Percentiles rank a stretch among this genome's conserved stretches.
These are phyloP conservation scores for Hyphodiscus hymeniophilus DNA, from an alignment of 495 filamentous ascomycete species.

Conservation along the genomic window DNA sequence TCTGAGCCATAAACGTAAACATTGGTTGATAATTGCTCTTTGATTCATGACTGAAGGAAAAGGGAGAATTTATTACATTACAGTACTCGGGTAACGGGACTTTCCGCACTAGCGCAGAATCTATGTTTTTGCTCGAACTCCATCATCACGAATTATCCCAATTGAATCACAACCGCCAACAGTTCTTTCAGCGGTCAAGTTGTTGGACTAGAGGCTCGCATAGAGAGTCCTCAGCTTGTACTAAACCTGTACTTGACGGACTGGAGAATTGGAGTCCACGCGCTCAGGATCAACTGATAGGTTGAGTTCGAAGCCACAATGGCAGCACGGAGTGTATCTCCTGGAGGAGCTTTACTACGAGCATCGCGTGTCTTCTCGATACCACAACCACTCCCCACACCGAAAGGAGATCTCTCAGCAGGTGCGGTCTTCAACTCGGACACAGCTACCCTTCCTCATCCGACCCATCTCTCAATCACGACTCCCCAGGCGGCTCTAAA, in stretches of 20 bases:
- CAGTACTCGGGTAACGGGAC: neutral
- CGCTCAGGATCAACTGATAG: no score
- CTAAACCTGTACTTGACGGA: no score
- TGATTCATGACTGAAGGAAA: no score
- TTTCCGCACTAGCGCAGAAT: neutral
- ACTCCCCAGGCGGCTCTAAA: conserved; percentile 66
- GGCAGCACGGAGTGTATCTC: conserved; percentile 33
- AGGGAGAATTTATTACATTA: no score
- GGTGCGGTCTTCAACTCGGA: conserved; percentile 42
- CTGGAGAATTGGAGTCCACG: no score
- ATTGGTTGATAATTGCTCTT: no score
- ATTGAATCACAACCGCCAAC: neutral
- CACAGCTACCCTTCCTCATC: conserved; percentile 66
- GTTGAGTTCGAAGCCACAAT: conserved; percentile 11
- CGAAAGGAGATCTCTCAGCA: conserved; percentile 25
- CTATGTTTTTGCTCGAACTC: neutral
- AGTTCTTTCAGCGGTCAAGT: neutral
- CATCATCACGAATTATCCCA: neutral
- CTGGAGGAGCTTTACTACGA: conserved; percentile 51
- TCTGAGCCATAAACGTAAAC: no score
- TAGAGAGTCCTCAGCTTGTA: neutral
- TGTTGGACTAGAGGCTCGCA: neutral
- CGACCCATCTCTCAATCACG: conserved; percentile 77
- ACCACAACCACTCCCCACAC: conserved; percentile 40
- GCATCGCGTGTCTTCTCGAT: conserved; percentile 51